Base-by-base conservation (phyloP, 1,284 basidiomycete genomes). In the Ganoderma multipileum region DNA sequence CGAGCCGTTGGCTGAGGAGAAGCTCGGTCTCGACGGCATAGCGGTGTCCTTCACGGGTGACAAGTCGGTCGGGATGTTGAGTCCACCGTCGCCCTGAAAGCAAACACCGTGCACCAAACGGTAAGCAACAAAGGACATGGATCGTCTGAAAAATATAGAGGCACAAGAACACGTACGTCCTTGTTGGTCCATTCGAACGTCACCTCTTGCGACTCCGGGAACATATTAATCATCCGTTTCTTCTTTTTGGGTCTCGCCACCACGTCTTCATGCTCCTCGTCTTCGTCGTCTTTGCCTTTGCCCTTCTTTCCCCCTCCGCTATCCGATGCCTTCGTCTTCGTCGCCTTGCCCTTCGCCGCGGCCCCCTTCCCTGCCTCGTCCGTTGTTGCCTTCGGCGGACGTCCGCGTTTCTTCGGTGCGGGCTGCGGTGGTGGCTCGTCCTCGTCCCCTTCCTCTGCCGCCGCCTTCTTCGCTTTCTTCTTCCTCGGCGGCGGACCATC, bases 181-280 rank as follows among this genome's bases (percentile, higher is more conserved):
- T 76, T 72, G 63, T 81, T 55, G 39, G 79, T 76, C 83, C 83
- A 85, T 60, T 81, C 76, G 67, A 87, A 83, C 18, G 82, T 78
- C n/a, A 76, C 66, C 0, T 83, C 76, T 68, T 83, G 81, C 63
- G 82, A 77, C 47, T 78, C 71, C 6, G 80, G 79, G 73, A 89
- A 89, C 30, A 91, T 73, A 69, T 86, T 88, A 70, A 91, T 86
- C 78, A 86, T 89, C 73, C 87, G 83, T 71, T 86, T 88, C 78
- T 87, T 91, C 80, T 88, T 91, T 80, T 30, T 55, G 28, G 52
- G 52, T 54, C 84, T 86, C 11, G 79, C 71, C 3, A 39, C 67
- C 9, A 44, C 58, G 2, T 44, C 66, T 5, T 55, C 70, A 30
- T 68, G 67, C 16, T 61, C 68, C 2, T 52, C 72, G 38, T 63